Conservation (phyloP, 1,139 yeast genomes). For the Geotrichum fermentans region DNA sequence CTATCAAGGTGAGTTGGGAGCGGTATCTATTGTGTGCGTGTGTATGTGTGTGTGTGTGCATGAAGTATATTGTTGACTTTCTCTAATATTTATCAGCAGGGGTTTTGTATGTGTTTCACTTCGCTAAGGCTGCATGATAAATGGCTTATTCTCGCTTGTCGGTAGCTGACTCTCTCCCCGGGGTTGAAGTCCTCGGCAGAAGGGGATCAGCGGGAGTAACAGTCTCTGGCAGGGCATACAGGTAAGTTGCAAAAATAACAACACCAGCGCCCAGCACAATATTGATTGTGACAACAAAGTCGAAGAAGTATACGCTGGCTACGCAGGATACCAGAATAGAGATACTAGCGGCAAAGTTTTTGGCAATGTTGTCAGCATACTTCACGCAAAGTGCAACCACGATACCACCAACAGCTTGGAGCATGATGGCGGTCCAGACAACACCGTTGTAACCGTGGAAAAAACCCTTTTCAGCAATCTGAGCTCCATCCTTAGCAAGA, state of each 20-base stretch:
- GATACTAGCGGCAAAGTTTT: constrained; percentile 43
- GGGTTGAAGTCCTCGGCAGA: constrained; percentile 11
- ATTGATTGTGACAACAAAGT: constrained; percentile 37
- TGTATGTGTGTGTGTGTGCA: no score
- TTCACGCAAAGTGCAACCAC: constrained; percentile 43
- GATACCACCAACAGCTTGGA: constrained; percentile 44
- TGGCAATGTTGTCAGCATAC: constrained; percentile 43
- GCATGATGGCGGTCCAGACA: constrained; percentile 39
- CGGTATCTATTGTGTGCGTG: no score
- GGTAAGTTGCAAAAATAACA: constrained; percentile 40
- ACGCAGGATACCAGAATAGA: constrained; percentile 41
- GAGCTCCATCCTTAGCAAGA: constrained; percentile 37
- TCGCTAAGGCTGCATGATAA: no score
- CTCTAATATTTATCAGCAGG: no score
- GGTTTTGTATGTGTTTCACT: no score
- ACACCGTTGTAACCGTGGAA: constrained; percentile 41
- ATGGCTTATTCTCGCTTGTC: constrained; percentile 20
- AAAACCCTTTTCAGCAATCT: constrained; percentile 38
- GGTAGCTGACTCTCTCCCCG: background rate
- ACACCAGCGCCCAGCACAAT: constrained; percentile 39
- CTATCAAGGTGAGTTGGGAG: no score
- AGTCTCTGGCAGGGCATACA: constrained; percentile 29
- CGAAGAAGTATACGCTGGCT: constrained; percentile 38
- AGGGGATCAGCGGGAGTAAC: constrained; percentile 8
- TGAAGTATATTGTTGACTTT: no score